These are phyloP conservation scores for Setaria viridis DNA, from an alignment of 202 grass and related monocot species.

Conservation along the genomic window DNA sequence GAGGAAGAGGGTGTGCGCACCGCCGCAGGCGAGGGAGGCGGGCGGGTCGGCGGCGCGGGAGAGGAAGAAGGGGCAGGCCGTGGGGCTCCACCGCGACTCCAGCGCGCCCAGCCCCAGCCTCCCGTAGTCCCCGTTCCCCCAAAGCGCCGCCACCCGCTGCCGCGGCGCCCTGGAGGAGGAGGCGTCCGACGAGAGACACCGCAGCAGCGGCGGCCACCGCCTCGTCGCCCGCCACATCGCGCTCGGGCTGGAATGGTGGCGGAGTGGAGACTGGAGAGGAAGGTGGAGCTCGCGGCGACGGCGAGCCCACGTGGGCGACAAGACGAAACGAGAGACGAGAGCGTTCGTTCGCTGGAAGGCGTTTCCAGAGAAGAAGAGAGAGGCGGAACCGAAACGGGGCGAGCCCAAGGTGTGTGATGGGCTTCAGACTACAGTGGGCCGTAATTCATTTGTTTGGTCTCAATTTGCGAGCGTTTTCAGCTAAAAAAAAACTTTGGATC, in stretches of 20 bases:
- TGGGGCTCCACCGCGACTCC: conserved; percentile 83
- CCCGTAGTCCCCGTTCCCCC: conserved; percentile 95
- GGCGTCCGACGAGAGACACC: conserved; percentile 28
- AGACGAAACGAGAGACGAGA: background rate
- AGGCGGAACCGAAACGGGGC: background rate
- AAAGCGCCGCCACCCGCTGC: conserved; percentile 72
- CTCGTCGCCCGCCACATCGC: conserved; percentile 58
- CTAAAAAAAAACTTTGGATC: too few species aligned
- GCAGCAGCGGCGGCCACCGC: conserved; percentile 2
- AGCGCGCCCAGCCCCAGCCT: conserved; percentile 75
- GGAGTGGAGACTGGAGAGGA: background rate
- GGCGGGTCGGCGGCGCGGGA: conserved; percentile 54
- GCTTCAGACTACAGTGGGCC: background rate
- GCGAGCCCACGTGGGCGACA: conserved; percentile 42
- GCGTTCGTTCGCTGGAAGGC: background rate
- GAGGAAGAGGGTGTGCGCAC: conserved; percentile 94
- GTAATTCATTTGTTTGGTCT: too few species aligned
- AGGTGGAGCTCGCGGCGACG: conserved; percentile 39
- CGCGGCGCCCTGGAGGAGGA: background rate
- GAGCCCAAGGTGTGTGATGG: background rate
- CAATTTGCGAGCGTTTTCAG: too few species aligned
- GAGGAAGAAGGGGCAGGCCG: conserved; percentile 79
- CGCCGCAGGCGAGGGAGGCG: conserved; percentile 72
- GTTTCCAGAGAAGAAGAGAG: background rate
- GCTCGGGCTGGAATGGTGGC: background rate